Evolutionary conservation across 2,329 filamentous ascomycete species (phyloP), one percentile per base, ranked within the genome.

Genomic region (Hymenoscyphus salicellus): DNA sequence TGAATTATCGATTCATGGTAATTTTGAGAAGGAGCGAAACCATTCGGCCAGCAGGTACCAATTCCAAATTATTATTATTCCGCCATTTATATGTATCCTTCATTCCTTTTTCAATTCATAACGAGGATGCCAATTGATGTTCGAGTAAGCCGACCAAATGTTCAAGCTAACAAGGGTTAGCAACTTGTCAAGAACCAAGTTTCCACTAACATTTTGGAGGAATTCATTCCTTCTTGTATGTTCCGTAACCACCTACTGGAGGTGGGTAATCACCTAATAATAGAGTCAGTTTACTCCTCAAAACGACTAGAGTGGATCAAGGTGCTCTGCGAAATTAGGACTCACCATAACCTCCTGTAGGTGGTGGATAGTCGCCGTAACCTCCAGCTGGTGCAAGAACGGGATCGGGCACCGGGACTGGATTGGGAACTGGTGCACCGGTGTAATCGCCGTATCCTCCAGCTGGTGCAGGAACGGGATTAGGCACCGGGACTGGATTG

Each of bases 321-420:
- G 36, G 36, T 38, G 36, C 11, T 38, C 14, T 38, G 36, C 14
- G 8, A 36, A 36, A 11, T 11, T 38, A 14, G 14, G 36, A 38
- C 36, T 32, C 32, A 36, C 59, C 59, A 55, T 61, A 61, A 11
- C 58, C 58, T 5, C 59, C 59, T 55, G 26, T 17, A 16, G 59
- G 43, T 4, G 16, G 30, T 32, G 43, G 59, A 36, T 61, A 61
- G 5, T n/a, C n/a, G 20, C 43, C 59, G 20, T 61, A 61, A 16
- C 59, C 59, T 36, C 59, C 46, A 55, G 59, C 59, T 32, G 43
- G 59, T 38, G 36, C 36, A 4, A 11, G 33, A 3, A 36, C n/a
- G 33, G 28, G 30, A 5, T 41, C 8, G 7, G n/a, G 38, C 33
- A 36, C 33, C 14, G 33, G 33, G 10, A 36, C 33, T 36, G 33